Evolutionary conservation across 2,329 filamentous ascomycete genomes (phyloP).

Genomic region (Fusarium torreyae): DNA sequence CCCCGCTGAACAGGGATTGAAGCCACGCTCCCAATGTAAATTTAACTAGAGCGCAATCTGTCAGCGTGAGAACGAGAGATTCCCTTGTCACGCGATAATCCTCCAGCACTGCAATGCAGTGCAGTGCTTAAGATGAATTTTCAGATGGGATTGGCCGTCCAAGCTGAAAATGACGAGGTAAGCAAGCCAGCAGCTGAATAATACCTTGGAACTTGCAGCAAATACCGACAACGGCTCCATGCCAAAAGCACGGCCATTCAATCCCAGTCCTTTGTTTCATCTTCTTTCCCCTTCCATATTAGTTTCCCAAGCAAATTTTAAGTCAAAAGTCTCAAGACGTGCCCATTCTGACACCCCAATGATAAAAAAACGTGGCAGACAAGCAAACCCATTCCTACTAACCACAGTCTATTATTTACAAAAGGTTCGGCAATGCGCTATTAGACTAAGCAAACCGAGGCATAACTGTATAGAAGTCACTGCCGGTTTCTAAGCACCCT

Average conservation of each 20-base stretch:
- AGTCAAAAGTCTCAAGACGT: slow-evolving; percentile 5
- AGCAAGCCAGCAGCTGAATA: slow-evolving; percentile 31
- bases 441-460: not conserved
- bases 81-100: slow-evolving; percentile 2
- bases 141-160: slow-evolving; percentile 14
- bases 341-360: slow-evolving; percentile 14
- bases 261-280: slow-evolving; percentile 40
- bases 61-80: slow-evolving; percentile 4
- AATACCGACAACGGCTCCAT: slow-evolving; percentile 32
- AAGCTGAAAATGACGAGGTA: slow-evolving; percentile 29
- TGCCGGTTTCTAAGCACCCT: not conserved
- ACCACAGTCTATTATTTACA: not conserved
- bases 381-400: slow-evolving; percentile 3
- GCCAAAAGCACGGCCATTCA: slow-evolving; percentile 22
- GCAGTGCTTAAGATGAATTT: not conserved
- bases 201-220: slow-evolving; percentile 19
- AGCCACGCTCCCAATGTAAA: slow-evolving; percentile 8
- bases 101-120: not conserved
- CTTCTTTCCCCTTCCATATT: slow-evolving; percentile 20
- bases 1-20: slow-evolving; percentile 2
- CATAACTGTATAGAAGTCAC: not conserved
- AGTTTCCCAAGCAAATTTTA: slow-evolving; percentile 17
- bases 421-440: not conserved
- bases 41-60: slow-evolving; percentile 3
- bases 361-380: slow-evolving; percentile 35